A percentile compares a stretch with the other conserved stretches of the same genome.
phyloP scores from a whole-genome alignment of 2,329 filamentous ascomycete genomes.

The Dichotomopilus funicola region DNA sequence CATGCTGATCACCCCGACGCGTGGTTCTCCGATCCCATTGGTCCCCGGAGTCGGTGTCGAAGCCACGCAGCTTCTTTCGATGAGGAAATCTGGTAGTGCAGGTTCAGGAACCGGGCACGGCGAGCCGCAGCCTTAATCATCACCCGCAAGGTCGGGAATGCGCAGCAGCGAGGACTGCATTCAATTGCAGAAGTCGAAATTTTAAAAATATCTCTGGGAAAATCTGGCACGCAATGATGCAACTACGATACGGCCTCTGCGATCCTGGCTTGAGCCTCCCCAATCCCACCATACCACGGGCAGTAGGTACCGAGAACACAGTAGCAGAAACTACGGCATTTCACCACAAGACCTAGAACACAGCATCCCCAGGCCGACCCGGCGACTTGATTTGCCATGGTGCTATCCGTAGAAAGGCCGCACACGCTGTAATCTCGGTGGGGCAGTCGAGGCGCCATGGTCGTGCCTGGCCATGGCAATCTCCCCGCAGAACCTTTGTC shows the following conservation, averaged over 20 bases:
- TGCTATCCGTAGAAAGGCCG: no score
- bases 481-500: no score
- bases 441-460: no score
- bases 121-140: constrained; percentile 17
- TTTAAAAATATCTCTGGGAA: constrained; percentile 24
- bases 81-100: neutral
- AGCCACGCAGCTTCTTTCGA: constrained; percentile 12
- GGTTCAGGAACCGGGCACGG: constrained; percentile 16
- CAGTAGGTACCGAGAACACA: no score
- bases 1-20: constrained; percentile 13
- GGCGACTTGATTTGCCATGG: no score
- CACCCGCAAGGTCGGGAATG: constrained; percentile 19
- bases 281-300: constrained; percentile 8
- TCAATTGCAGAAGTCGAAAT: constrained; percentile 11
- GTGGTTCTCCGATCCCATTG: constrained; percentile 15
- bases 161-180: constrained; percentile 17
- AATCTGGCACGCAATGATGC: constrained; percentile 21
- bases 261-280: constrained; percentile 22
- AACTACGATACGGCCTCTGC: constrained; percentile 15
- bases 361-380: neutral
- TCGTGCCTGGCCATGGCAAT: no score
- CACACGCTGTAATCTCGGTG: no score
- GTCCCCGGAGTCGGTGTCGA: constrained; percentile 6
- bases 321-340: no score
- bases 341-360: neutral